Evolutionary conservation across 805 yeast species (phyloP), one percentile per base, ranked within the genome.

Genomic region (Kuraishia piskuri): DNA sequence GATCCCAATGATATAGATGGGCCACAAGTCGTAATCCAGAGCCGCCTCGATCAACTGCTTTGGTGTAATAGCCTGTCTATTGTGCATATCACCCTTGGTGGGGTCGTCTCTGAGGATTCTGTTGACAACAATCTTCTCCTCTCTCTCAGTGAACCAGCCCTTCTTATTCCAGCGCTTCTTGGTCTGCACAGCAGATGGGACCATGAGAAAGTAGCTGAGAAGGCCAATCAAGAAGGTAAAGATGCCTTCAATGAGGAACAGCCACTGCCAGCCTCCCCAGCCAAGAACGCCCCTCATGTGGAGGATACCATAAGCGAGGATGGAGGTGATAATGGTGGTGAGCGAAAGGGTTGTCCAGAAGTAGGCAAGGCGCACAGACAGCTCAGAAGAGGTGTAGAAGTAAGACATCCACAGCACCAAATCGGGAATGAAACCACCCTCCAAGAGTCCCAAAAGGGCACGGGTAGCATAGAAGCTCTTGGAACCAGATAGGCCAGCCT

Each of bases 391-490:
- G 9, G 81, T 84, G 68, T 79, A 86, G 66, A 84, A 85, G 65
- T 83, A 85, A 1, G 85, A 77, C 64, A 85, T 68, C 82, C 85
- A 85, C 50, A 84, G 67, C 53, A 79, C 75, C 36, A 78, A 67
- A 59, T 84, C 89, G 36, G 86, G 84, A 52, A 86, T 83, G 55
- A 83, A 83, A 0, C 90, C 89, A 54, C 89, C 89, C 63, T 84
- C 84, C n/a, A 79, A 63, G 2, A 76, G 60, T 1, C 86, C 89
- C 47, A 82, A 61, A 4, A 81, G 68, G 0, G 77, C 76, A 55
- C 88, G 69, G 3, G 81, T 73, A 9, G 69, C 70, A 54, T 66
- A 71, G 56, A 80, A 83, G 0, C 79, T 73, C 1, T 71, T 60
- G 54, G 66, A 71, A 46, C 66, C 65, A 2, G 57, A 65, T 53